A percentile compares a stretch with the other conserved stretches of the same genome.
These are phyloP conservation scores for Nannochloropsis gaditana DNA, from an alignment of 108 stramenopile species.

Conservation along the genomic window DNA sequence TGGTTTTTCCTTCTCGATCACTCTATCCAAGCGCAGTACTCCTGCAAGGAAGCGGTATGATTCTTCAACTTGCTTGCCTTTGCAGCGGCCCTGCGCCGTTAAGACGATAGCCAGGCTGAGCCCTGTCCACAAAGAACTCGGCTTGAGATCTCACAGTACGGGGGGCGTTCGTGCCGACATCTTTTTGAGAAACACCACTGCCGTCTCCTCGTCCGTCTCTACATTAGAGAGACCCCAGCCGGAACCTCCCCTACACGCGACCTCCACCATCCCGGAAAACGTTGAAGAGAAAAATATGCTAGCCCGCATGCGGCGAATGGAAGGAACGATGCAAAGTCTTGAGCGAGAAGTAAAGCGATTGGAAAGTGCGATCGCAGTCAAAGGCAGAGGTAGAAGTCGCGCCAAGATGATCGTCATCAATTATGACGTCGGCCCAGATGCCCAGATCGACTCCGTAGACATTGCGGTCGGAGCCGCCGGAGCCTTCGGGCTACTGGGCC, in stretches of 20 bases:
- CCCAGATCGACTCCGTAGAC: not conserved
- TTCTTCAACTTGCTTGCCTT: no score
- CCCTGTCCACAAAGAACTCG: no score
- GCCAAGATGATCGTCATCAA: not conserved
- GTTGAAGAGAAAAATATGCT: not conserved
- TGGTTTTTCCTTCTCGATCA: no score
- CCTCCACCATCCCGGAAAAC: not conserved
- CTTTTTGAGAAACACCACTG: not conserved
- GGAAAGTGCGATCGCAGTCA: not conserved
- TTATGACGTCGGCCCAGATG: not conserved
- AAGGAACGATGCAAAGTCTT: not conserved
- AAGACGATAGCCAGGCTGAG: no score
- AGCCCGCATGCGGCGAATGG: not conserved
- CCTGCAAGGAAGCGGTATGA: no score
- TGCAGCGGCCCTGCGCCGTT: no score
- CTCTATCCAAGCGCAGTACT: no score
- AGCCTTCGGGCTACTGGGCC: not conserved
- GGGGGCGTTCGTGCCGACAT: slow-evolving; percentile 14
- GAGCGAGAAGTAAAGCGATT: not conserved
- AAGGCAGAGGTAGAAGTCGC: not conserved
- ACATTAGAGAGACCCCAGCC: not conserved
- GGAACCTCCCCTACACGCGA: not conserved
- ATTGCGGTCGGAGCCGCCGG: not conserved
- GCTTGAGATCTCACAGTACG: not conserved
- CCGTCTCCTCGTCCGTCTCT: not conserved